Base-by-base conservation (phyloP, 352 stramenopile species). In the Pythium dissotocum region DNA sequence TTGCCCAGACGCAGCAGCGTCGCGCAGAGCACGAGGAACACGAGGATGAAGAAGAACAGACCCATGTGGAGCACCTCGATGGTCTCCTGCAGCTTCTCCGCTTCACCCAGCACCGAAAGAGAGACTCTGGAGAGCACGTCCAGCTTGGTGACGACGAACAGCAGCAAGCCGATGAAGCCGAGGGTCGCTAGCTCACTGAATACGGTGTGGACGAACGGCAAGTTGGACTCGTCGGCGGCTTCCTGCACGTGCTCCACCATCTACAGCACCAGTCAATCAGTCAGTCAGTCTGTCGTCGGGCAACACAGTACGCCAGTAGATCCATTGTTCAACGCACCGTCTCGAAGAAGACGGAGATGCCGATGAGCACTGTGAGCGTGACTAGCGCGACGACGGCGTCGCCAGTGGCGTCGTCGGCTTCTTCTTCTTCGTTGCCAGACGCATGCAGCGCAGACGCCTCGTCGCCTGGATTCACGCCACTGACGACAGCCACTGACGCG, bases 61-160 rank as follows among this genome's bases (percentile, higher is more conserved):
- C 76, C 82, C 82, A 92, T 90, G 57, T 92, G 84, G n/a, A 92
- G 73, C 65, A 78, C 69, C 51, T 92, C 84, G 57, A 92, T 86
- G 56, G 82, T 89, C 70, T 90, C 84, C 49, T 88, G 80, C 13
- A 92, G 71, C 66, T 90, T 75, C 2, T 72, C 65, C 3, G 64
- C 66, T 8, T 77, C 75, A 52, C 78, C 80, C 36, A 88, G 40
- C 78, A 79, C 44, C 9, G 80, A 90, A 51, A 90, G 33, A 46
- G 63, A 71, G 33, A 24, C 21, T 24, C 21, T 24, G 21, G 79
- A 67, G 24, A 91, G 44, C 35, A 89, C 66, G n/a, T 90, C 69
- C 24, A 90, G 77, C 72, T 90, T 89, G 28, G 85, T 88, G 49
- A 71, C 58, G 32, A 70, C 49, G 28, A 70, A 70, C 2, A 70